phyloP scores from a whole-genome alignment of 2,329 filamentous ascomycete species.

The Fusarium stilboides region DNA sequence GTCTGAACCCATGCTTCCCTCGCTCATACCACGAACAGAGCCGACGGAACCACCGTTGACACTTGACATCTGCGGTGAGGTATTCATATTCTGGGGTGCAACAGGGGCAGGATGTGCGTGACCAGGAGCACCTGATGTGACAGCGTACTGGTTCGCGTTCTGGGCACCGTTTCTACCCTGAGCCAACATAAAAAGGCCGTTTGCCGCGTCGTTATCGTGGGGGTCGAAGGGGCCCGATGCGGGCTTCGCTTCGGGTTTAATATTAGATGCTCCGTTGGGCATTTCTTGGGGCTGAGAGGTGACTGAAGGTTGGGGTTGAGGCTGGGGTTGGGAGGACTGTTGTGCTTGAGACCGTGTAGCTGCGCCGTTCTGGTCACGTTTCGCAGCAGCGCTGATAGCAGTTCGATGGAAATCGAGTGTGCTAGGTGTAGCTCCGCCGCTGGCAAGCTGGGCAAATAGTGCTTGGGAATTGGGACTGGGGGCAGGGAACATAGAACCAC shows the following conservation, averaged over 20 bases:
- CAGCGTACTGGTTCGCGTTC: slow-evolving; percentile 64
- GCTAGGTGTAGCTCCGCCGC: slow-evolving; percentile 87
- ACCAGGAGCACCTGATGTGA: slow-evolving; percentile 61
- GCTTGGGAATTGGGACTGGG: slow-evolving; percentile 90
- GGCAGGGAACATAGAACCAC: slow-evolving; percentile 96
- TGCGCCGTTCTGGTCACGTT: slow-evolving; percentile 65
- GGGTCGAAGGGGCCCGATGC: slow-evolving; percentile 81
- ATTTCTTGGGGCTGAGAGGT: slow-evolving; percentile 71
- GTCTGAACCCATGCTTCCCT: slow-evolving; percentile 80
- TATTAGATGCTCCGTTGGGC: slow-evolving; percentile 56
- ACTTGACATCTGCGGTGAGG: slow-evolving; percentile 66
- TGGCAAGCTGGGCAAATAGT: slow-evolving; percentile 83
- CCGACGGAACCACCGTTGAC: slow-evolving; percentile 63
- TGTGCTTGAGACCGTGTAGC: slow-evolving; percentile 51
- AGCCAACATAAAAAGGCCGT: slow-evolving; percentile 92
- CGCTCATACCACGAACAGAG: slow-evolving; percentile 73
- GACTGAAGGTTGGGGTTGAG: slow-evolving; percentile 43
- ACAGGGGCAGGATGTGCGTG: slow-evolving; percentile 65
- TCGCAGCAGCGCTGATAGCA: slow-evolving; percentile 83
- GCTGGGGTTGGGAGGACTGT: slow-evolving; percentile 54
- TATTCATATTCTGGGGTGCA: slow-evolving; percentile 56
- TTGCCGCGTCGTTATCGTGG: slow-evolving; percentile 95
- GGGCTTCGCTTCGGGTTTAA: slow-evolving; percentile 67
- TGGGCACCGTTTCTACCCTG: slow-evolving; percentile 74
- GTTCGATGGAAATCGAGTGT: slow-evolving; percentile 96